phyloP scores from a whole-genome alignment of 75 land plant genomes.

The Selaginella tamariscina region DNA sequence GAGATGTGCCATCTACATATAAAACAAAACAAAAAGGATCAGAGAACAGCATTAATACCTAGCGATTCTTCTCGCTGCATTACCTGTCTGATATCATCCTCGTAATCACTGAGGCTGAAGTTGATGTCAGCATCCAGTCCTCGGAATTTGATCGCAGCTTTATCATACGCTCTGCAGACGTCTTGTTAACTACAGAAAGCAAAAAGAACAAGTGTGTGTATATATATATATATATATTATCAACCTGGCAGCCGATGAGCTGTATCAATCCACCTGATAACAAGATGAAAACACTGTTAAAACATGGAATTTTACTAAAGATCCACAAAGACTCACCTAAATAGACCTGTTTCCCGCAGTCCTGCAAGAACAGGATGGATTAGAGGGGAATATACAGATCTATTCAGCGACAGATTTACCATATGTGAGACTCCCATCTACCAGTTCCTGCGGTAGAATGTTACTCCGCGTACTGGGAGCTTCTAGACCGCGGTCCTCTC shows the following conservation, averaged over 20 bases:
- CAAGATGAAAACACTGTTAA: no score
- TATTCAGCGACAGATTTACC: constrained; percentile 24
- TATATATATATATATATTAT: background rate
- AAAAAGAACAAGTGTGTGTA: no score
- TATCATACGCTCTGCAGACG: background rate
- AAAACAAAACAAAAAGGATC: background rate
- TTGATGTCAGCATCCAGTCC: constrained; percentile 5
- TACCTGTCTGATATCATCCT: constrained; percentile 10
- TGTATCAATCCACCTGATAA: constrained; percentile 70
- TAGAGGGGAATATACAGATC: constrained; percentile 11
- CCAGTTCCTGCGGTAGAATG: constrained; percentile 90
- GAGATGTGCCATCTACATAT: background rate
- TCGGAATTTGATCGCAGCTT: constrained; percentile 7
- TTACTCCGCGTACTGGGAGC: constrained; percentile 41
- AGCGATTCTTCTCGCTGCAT: background rate
- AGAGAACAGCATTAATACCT: background rate
- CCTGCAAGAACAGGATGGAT: constrained; percentile 32
- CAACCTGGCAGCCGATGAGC: constrained; percentile 78
- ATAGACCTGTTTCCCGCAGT: constrained; percentile 79
- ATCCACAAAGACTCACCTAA: constrained; percentile 32
- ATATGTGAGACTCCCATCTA: constrained; percentile 94
- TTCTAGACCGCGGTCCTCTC: background rate
- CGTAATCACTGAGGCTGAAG: background rate
- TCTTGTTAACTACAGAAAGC: no score
- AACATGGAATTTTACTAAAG: no score